phyloP scores from a whole-genome alignment of 2,329 filamentous ascomycete species.

The Nannizziopsis barbatae region DNA sequence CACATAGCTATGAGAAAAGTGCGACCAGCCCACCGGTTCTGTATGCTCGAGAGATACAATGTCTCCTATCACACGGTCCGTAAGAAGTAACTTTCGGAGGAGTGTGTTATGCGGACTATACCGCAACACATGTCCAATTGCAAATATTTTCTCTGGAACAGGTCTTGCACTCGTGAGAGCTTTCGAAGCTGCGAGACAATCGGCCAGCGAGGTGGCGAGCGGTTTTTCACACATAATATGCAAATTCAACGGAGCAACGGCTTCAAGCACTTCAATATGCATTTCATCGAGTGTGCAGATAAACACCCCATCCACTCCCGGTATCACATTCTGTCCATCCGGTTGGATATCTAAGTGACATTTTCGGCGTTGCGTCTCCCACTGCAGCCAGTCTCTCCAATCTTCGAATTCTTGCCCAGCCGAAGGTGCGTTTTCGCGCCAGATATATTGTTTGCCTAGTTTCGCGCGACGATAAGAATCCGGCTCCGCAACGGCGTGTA shows the following conservation, averaged over 20 bases:
- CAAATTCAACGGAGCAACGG: constrained; percentile 55
- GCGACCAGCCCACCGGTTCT: constrained; percentile 93
- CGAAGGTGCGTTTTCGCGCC: constrained; percentile 43
- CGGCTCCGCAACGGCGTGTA: constrained; percentile 74
- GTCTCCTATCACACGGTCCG: constrained; percentile 68
- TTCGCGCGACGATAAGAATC: constrained; percentile 61
- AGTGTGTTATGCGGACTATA: constrained; percentile 90
- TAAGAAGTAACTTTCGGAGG: constrained; percentile 63
- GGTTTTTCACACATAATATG: constrained; percentile 97
- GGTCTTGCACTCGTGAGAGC: constrained; percentile 20
- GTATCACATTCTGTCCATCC: constrained; percentile 28
- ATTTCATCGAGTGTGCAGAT: constrained; percentile 77
- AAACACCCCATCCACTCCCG: constrained; percentile 54
- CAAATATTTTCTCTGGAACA: constrained; percentile 52
- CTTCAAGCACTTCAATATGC: constrained; percentile 69
- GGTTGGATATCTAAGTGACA: constrained; percentile 41
- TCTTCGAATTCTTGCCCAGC: constrained; percentile 58
- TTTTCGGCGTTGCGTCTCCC: constrained; percentile 53
- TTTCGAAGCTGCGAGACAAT: constrained; percentile 61
- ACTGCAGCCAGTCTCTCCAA: constrained; percentile 67
- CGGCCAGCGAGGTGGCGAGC: constrained; percentile 63
- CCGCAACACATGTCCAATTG: constrained; percentile 83
- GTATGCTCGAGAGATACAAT: constrained; percentile 79
- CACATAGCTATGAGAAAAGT: constrained; percentile 84
- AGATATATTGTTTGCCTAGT: constrained; percentile 63